Percentiles rank a stretch among this genome's conserved stretches.
phyloP scores from a whole-genome alignment of 371 early-diverging fungal species.

The Actinomortierella wolfii region DNA sequence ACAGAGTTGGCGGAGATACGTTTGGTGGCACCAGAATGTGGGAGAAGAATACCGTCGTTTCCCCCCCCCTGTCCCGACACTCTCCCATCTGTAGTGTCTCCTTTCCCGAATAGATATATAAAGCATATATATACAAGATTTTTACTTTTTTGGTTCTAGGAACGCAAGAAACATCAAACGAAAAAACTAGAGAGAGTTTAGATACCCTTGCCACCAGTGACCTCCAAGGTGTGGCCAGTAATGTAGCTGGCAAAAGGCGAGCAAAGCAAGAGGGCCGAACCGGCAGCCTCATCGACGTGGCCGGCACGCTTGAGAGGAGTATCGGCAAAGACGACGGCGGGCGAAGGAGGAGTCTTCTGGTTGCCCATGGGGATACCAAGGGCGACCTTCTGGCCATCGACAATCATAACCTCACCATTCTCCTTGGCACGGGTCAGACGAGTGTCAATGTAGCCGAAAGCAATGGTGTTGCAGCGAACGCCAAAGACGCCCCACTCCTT shows the following conservation, averaged over 20 bases:
- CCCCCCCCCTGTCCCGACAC: too few relatives aligned
- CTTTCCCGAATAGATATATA: too few relatives aligned
- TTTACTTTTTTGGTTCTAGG: too few relatives aligned
- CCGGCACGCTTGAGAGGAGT: conserved; percentile 71
- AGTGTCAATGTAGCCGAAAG: conserved; percentile 71
- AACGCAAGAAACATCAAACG: too few relatives aligned
- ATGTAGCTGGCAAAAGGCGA: conserved; percentile 66
- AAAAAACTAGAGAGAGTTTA: conserved; percentile 44
- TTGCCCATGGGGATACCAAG: conserved; percentile 68
- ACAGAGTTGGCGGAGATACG: too few relatives aligned
- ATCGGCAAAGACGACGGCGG: conserved; percentile 53
- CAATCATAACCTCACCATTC: conserved; percentile 64
- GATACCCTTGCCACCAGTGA: conserved; percentile 75
- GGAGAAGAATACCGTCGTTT: too few relatives aligned
- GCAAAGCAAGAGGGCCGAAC: conserved; percentile 65
- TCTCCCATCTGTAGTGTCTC: too few relatives aligned
- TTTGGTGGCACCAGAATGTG: too few relatives aligned
- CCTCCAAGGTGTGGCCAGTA: conserved; percentile 70
- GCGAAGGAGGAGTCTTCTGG: conserved; percentile 46
- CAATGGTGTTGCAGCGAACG: conserved; percentile 69
- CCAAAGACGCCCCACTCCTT: conserved; percentile 68
- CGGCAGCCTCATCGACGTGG: conserved; percentile 70
- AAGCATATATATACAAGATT: too few relatives aligned
- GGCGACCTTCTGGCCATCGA: conserved; percentile 70
- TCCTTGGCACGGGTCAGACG: conserved; percentile 76